Base-by-base conservation (phyloP, 176 grass and related monocot genomes). In the Microstegium vimineum region DNA sequence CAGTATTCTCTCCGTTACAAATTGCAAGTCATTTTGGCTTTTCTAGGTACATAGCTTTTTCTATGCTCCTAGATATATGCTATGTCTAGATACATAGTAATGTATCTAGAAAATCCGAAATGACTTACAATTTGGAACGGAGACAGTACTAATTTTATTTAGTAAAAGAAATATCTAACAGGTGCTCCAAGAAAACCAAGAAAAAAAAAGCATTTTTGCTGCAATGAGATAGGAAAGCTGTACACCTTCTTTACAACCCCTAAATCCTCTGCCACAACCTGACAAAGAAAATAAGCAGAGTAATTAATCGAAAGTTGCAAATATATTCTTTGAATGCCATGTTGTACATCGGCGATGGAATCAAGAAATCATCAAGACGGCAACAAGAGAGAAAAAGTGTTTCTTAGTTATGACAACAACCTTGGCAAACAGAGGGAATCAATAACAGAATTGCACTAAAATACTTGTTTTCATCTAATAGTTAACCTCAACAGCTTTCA, bases 241-340 rank as follows among this genome's bases (percentile, higher is more conserved):
- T 67, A 83, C 81, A 98, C 95, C 87, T 90, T 98, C 86, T 98
- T 98, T 81, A 94, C 63, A 56, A 98, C 88, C 75, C 89, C 95
- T 71, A 98, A 85, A 86, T 98, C 95, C 82, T 98, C 95, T 59
- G 86, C 66, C 64, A 98, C 71, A 20, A 98, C 83, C 95, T 98
- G 84, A 57, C 26, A 91, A 41, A 87, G 31, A 41, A 72, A 27
- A 65, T 23, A 65, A 66, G 2, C 25, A 77, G 14, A 77, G 37
- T 82, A 66, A 74, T 41, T 57, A 52, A 84, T 73, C 10, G 26
- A 69, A 57, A 9, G 60, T n/a, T 40, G 6, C 18, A 84, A 56
- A 37, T 36, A 77, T 7, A 18, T 71, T 75, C 37, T 73, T 77
- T 18, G 62, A 20, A 33, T 12, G 40, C 38, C 26, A 47, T 17